Evolutionary conservation across 2,329 filamentous ascomycete genomes (phyloP), one percentile per base, ranked within the genome.

Genomic region (Bipolaris sorokiniana): DNA sequence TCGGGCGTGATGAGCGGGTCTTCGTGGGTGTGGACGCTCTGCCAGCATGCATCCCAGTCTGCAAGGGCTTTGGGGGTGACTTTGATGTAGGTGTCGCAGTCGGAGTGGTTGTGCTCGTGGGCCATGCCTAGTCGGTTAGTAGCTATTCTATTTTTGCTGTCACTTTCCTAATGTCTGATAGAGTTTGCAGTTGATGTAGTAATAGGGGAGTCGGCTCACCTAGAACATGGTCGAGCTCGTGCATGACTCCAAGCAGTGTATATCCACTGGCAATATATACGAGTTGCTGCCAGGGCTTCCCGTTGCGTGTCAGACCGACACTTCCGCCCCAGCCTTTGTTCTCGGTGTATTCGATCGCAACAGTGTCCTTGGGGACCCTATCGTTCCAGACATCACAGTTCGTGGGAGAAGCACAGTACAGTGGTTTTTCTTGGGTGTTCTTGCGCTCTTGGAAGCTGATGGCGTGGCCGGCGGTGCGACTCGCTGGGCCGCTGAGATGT

Each of bases 11-110:
- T 15, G 16, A 16, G 9, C 4, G 36, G 7, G 36, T 23, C 36
- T 49, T 49, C 34, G 9, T 26, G 38, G 3, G 11, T n/a, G 18
- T 13, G 36, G 20, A 42, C 49, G 44, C 49, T 49, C 22, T 16
- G 1, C 44, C 23, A 53, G 3, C 49, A 53, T 20, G 18, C 16
- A 3, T 20, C 9, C 18, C 42, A 20, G 36, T 60, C 37, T 10
- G 22, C 18, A 0, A 54, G 31, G 7, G 26, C 23, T 6, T 33
- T 31, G 28, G 55, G 47, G 3, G 38, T n/a, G 46, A 56, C 33
- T 5, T 54, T 20, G 10, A 56, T 31, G n/a, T 56, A 54, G 15
- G 41, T 51, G 47, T 63, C 54, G 49, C 51, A 20, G 28, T 58
- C 42, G 15, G 28, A 4, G 13, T 51, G 48, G 18, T 54, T 49